Base-by-base conservation (phyloP, 306 rosid genomes). In the Lablab purpureus region DNA sequence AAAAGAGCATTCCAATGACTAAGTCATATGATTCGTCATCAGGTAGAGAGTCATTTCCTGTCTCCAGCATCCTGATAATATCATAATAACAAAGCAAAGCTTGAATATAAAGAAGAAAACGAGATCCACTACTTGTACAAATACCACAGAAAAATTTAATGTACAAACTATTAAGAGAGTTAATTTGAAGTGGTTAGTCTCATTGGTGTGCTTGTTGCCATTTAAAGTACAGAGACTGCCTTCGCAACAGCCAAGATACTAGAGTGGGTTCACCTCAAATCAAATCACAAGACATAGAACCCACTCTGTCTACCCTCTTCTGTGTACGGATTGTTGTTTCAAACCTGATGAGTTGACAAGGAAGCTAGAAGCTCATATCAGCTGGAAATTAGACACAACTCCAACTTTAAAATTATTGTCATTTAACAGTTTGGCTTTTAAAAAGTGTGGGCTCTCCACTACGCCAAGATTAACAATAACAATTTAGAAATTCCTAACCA, bases 11-110 rank as follows among this genome's bases (percentile, higher is more conserved):
- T 73, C 85, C 91, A 55, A 93, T 81, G 80, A 96, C 87, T 56
- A 93, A 79, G 75, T 89, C 86, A 83, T 90, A 93, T 32, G 99
- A 96, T 84, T 91, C 97, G 40, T 89, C 81, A 75, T 96, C 98
- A 10, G 99, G 98, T 82, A 4, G 80, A 76, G 92, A 82, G 25
- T 83, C 99, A 43, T 78, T 85, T 78, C 97, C 96, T 9, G 89
- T 41, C 84, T 82, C 88, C 89, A 87, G 87, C 99, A 96, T 96
- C 93, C 99, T 93, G 96, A 73, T 73, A 75, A 60, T 15, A 71
- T 66, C 28, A 63, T 73, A 80, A 60, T 7, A 71, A 69, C n/a
- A 55, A 73, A 84, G 74, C 41, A 52, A 63, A 58, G 68, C 77
- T 50, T 36, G 52, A 67, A 30, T 30, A 64, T 82, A 28, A 69